phyloP scores from a whole-genome alignment of 208 protist genomes.

The Leishmania amazonensis region DNA sequence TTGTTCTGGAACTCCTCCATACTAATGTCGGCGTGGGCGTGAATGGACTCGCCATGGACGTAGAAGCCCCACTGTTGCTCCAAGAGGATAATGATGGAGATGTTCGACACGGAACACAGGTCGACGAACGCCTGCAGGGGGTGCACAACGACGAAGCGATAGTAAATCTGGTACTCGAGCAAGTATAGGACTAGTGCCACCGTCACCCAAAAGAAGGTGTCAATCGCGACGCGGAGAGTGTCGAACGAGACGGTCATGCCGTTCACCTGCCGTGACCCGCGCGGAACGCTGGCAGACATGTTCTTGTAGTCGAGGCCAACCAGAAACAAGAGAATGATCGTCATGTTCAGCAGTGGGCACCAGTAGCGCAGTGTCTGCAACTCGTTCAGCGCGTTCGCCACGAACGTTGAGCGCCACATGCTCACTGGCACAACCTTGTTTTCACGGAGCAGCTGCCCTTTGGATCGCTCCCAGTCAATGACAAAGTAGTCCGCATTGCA shows the following conservation, averaged over 20 bases:
- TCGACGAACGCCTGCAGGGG: slow-evolving; percentile 89
- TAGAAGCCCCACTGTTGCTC: slow-evolving; percentile 90
- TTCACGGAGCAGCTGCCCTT: slow-evolving; percentile 84
- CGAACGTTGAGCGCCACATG: slow-evolving; percentile 88
- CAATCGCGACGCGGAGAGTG: slow-evolving; percentile 68
- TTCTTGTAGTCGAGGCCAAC: slow-evolving; percentile 52
- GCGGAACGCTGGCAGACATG: slow-evolving; percentile 50
- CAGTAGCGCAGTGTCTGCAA: slow-evolving; percentile 76
- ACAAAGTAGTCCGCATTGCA: slow-evolving; percentile 89
- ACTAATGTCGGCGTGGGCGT: slow-evolving; percentile 84
- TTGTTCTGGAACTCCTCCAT: slow-evolving; percentile 91
- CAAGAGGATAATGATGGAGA: slow-evolving; percentile 85
- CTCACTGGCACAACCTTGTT: slow-evolving; percentile 84
- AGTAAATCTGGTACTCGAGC: slow-evolving; percentile 81
- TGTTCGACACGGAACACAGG: slow-evolving; percentile 91
- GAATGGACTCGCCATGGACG: slow-evolving; percentile 91
- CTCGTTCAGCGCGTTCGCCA: slow-evolving; percentile 85
- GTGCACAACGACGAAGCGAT: slow-evolving; percentile 84
- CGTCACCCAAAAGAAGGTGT: slow-evolving; percentile 78
- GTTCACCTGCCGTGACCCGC: slow-evolving; percentile 27
- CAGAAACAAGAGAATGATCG: slow-evolving; percentile 76
- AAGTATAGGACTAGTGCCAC: slow-evolving; percentile 71
- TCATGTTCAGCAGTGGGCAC: slow-evolving; percentile 74
- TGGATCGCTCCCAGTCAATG: slow-evolving; percentile 90
- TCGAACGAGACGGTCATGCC: slow-evolving; percentile 39